Percentiles rank a stretch among this genome's conserved stretches.
These are phyloP conservation scores for Wickerhamiella australiensis DNA, from an alignment of 805 yeast species.

Conservation along the genomic window DNA sequence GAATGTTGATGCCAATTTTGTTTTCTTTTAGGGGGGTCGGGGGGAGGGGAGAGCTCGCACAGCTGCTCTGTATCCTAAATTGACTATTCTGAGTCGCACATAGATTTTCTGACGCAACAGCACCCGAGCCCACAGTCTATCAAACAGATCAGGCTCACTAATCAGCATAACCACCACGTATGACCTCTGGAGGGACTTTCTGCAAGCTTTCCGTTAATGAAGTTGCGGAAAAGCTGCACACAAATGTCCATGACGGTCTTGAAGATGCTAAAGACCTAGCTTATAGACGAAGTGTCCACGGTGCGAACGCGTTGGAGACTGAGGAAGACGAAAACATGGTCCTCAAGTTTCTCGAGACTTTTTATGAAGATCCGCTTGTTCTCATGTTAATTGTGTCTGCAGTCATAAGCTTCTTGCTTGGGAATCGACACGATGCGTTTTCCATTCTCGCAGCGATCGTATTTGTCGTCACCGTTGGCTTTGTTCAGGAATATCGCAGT, in stretches of 20 bases:
- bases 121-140: not conserved
- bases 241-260: constrained; percentile 52
- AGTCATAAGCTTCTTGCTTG: constrained; percentile 73
- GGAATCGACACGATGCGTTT: constrained; percentile 93
- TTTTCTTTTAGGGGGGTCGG: no score
- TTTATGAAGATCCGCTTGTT: constrained; percentile 85
- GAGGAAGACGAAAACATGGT: constrained; percentile 63
- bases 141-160: not conserved
- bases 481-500: constrained; percentile 91
- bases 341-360: constrained; percentile 64
- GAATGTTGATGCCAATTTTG: no score
- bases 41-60: no score
- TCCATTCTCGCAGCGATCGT: constrained; percentile 83
- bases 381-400: constrained; percentile 85
- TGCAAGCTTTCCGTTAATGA: constrained; percentile 55
- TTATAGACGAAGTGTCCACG: constrained; percentile 61
- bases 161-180: not conserved
- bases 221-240: constrained; percentile 46
- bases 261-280: constrained; percentile 56
- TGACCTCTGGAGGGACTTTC: constrained; percentile 52
- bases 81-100: not conserved
- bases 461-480: constrained; percentile 93
- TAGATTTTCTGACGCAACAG: not conserved
- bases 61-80: no score
- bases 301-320: constrained; percentile 60